Conservation (phyloP, 192 early-diverging fungal genomes). For the Rhizoclosmatium globosum region DNA sequence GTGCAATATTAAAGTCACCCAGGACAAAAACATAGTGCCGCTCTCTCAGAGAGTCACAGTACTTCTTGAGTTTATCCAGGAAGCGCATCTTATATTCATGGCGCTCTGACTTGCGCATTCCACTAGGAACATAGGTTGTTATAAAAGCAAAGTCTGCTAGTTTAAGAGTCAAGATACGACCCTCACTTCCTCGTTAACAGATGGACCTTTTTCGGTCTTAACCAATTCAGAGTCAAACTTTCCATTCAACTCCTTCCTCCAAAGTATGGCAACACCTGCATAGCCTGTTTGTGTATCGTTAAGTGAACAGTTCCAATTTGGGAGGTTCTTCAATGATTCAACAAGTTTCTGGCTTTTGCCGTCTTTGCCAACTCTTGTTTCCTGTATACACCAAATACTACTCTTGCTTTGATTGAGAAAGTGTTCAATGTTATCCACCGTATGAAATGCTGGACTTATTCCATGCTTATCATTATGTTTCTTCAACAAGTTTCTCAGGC, state of each 20-base stretch:
- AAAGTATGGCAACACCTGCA: constrained; percentile 6
- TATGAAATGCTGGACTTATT: background rate
- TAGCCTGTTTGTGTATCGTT: background rate
- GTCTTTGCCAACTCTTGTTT: constrained; percentile 3
- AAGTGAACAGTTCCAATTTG: background rate
- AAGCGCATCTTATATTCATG: constrained; percentile 18
- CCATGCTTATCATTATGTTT: background rate
- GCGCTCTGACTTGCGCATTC: background rate
- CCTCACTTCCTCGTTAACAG: background rate
- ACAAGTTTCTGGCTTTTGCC: background rate
- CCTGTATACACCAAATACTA: constrained; percentile 11
- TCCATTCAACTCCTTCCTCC: background rate
- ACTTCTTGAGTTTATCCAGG: background rate
- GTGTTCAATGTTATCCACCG: background rate
- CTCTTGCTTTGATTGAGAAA: background rate
- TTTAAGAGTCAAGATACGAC: constrained; percentile 2
- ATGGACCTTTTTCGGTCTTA: background rate
- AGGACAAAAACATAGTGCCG: background rate
- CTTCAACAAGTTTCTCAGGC: background rate
- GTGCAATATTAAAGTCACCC: constrained; percentile 27
- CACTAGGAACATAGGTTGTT: constrained; percentile 21
- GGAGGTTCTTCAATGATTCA: background rate
- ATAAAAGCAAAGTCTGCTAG: background rate
- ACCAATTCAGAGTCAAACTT: background rate
- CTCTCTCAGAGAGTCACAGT: background rate